These are phyloP conservation scores for Candida germanica DNA, from an alignment of 805 yeast species.

Conservation along the genomic window DNA sequence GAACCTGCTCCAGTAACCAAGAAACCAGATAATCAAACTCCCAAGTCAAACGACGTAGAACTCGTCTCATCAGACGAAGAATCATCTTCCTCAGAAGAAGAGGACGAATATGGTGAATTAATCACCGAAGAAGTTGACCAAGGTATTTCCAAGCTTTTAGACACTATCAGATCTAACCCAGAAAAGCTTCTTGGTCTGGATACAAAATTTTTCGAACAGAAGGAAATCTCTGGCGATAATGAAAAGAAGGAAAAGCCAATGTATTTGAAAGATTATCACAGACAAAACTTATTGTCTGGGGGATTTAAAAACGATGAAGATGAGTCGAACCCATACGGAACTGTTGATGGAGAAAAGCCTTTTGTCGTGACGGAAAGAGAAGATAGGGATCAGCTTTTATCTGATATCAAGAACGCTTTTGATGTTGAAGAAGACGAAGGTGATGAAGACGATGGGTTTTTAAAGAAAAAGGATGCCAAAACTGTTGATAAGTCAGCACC, in stretches of 20 bases:
- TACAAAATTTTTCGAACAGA: slow-evolving; percentile 62
- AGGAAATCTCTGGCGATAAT: slow-evolving; percentile 25
- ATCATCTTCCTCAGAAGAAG: slow-evolving; percentile 54
- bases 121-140: slow-evolving; percentile 81
- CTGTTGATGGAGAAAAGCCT: slow-evolving; percentile 59
- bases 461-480: slow-evolving; percentile 52
- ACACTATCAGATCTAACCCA: slow-evolving; percentile 69
- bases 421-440: slow-evolving; percentile 41
- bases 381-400: slow-evolving; percentile 67
- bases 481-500: slow-evolving; percentile 20
- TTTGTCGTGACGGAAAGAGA: slow-evolving; percentile 73
- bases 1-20: background rate
- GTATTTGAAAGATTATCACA: slow-evolving; percentile 87
- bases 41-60: slow-evolving; percentile 1
- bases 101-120: slow-evolving; percentile 88
- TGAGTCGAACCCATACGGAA: slow-evolving; percentile 38
- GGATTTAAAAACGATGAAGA: slow-evolving; percentile 50
- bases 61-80: slow-evolving; percentile 3
- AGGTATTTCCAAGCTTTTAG: slow-evolving; percentile 70
- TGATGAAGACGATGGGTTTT: slow-evolving; percentile 46
- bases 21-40: background rate
- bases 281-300: slow-evolving; percentile 76
- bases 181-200: slow-evolving; percentile 62
- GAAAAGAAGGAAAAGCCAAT: slow-evolving; percentile 55
- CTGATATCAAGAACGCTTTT: slow-evolving; percentile 73